These are phyloP conservation scores for Vitis vinifera DNA, from an alignment of 164 flowering plant species.

Conservation along the genomic window DNA sequence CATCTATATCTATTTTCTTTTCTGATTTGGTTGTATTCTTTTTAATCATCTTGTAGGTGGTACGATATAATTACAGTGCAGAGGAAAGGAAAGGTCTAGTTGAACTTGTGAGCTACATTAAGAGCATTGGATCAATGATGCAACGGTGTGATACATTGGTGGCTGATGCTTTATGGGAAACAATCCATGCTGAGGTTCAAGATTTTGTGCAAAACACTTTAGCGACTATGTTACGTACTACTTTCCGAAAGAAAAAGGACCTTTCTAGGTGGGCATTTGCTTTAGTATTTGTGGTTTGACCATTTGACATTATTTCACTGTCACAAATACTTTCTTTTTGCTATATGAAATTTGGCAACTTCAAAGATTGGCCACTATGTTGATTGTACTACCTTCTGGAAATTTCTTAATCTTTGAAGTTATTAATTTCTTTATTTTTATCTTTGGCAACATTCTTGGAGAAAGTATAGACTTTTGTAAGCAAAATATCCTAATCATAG, in stretches of 20 bases:
- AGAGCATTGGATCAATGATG: constrained; percentile 92
- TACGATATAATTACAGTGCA: constrained; percentile 78
- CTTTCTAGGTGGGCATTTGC: constrained; percentile 66
- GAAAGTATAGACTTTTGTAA: too few species aligned
- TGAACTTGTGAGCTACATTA: constrained; percentile 89
- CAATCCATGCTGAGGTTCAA: constrained; percentile 97
- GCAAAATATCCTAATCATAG: too few species aligned
- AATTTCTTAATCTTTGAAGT: too few species aligned
- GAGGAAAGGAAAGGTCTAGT: constrained; percentile 91
- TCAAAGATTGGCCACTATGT: too few species aligned
- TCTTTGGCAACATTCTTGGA: too few species aligned
- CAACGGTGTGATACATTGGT: constrained; percentile 81
- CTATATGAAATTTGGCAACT: too few species aligned
- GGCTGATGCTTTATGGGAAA: constrained; percentile 97
- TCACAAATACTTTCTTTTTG: too few species aligned
- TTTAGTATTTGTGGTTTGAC: background rate
- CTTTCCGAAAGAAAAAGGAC: constrained; percentile 95
- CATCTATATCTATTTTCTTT: background rate
- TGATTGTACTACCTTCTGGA: too few species aligned
- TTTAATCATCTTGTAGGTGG: constrained; percentile 57
- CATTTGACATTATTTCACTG: background rate
- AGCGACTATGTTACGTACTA: constrained; percentile 89
- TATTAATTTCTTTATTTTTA: too few species aligned
- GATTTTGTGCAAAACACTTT: constrained; percentile 96
- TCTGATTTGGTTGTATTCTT: background rate